Percentiles rank a stretch among this genome's conserved stretches.
Evolutionary conservation across 2,329 filamentous ascomycete species (phyloP).

Genomic region (Pyricularia grisea): DNA sequence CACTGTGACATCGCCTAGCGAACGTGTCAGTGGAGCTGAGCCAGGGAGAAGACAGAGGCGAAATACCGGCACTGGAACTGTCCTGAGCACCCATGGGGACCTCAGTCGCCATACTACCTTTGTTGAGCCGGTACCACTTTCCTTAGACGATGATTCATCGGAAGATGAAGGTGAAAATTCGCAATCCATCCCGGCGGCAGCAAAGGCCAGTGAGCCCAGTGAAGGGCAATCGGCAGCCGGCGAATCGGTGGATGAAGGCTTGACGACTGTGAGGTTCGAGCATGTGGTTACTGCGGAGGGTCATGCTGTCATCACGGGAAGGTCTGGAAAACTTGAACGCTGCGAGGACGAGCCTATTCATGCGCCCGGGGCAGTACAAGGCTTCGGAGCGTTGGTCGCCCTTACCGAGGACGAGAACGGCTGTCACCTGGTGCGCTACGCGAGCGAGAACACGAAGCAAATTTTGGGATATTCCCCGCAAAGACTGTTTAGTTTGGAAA

Average conservation of each 20-base stretch:
- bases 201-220: constrained; percentile 5
- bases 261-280: constrained; percentile 67
- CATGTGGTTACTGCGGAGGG: constrained; percentile 69
- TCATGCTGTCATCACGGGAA: constrained; percentile 74
- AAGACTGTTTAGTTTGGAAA: constrained; percentile 64
- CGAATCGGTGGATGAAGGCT: constrained; percentile 23
- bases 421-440: constrained; percentile 59
- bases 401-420: constrained; percentile 62
- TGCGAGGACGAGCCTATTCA: constrained; percentile 92
- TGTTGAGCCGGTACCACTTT: constrained; percentile 20
- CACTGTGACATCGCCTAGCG: constrained; percentile 1
- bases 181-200: constrained; percentile 3
- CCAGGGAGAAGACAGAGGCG: constrained; percentile 17
- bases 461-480: constrained; percentile 70
- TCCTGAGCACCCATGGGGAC: constrained; percentile 36
- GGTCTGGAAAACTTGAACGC: constrained; percentile 62
- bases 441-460: constrained; percentile 69
- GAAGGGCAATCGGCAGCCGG: not conserved
- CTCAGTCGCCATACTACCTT: constrained; percentile 26
- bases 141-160: constrained; percentile 11
- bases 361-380: constrained; percentile 72
- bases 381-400: constrained; percentile 69
- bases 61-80: constrained; percentile 26
- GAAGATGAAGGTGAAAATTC: constrained; percentile 12
- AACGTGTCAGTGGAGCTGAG: not conserved